A percentile compares a stretch with the other conserved stretches of the same genome.
phyloP scores from a whole-genome alignment of 2,329 filamentous ascomycete genomes.

The Stemphylium beticola region DNA sequence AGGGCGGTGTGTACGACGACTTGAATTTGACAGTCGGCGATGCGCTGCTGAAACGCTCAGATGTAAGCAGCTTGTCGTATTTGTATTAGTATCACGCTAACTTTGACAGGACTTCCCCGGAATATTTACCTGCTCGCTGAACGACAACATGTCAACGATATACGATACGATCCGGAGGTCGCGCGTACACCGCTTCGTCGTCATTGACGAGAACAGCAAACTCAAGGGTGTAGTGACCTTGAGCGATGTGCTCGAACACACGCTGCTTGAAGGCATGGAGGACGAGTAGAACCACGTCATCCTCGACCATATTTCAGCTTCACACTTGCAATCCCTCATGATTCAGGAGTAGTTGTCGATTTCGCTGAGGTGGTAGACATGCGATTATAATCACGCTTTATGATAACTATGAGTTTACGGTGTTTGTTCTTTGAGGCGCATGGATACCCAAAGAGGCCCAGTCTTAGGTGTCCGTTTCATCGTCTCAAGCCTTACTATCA shows the following conservation, averaged over 20 bases:
- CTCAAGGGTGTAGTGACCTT: slow-evolving; percentile 90
- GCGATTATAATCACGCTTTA: too few relatives aligned
- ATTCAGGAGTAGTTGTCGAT: background rate
- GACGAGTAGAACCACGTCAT: slow-evolving; percentile 30
- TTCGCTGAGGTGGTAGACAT: too few relatives aligned
- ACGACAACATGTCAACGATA: slow-evolving; percentile 91
- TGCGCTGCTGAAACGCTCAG: slow-evolving; percentile 81
- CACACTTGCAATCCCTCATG: slow-evolving; percentile 1
- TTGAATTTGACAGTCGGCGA: slow-evolving; percentile 86
- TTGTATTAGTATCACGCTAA: slow-evolving; percentile 21
- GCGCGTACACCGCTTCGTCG: slow-evolving; percentile 87
- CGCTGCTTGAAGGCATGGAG: slow-evolving; percentile 79
- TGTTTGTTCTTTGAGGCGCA: background rate
- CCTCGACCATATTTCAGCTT: slow-evolving; percentile 6
- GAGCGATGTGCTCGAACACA: slow-evolving; percentile 95
- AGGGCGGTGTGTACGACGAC: slow-evolving; percentile 90
- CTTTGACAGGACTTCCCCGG: slow-evolving; percentile 81
- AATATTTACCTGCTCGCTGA: slow-evolving; percentile 92
- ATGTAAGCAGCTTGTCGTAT: slow-evolving; percentile 56
- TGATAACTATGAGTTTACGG: background rate
- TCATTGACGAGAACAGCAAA: slow-evolving; percentile 87
- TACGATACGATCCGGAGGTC: slow-evolving; percentile 97
- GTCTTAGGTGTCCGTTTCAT: too few relatives aligned
- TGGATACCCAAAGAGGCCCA: too few relatives aligned
- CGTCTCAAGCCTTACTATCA: too few relatives aligned